These are phyloP conservation scores for Tetrapisispora namnaoensis DNA, from an alignment of 805 yeast species.

Conservation along the genomic window DNA sequence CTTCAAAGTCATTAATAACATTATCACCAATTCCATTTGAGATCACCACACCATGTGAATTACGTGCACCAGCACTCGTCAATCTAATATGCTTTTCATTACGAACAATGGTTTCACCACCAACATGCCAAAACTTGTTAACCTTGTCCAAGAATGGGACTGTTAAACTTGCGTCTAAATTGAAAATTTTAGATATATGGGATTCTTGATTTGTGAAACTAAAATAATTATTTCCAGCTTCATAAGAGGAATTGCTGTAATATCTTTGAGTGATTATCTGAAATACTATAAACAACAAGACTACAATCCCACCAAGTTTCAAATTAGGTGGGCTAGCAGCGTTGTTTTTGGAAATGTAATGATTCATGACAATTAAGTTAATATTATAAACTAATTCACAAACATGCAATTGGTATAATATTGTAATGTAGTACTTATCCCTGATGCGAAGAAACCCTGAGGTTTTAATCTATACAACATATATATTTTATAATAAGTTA, in stretches of 20 bases:
- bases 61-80: constrained; percentile 9
- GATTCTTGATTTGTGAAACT: background rate
- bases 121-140: constrained; percentile 23
- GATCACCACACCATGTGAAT: constrained; percentile 17
- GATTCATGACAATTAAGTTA: background rate
- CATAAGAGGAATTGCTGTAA: background rate
- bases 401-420: background rate
- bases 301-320: constrained; percentile 1
- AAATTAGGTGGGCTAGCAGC: background rate
- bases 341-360: background rate
- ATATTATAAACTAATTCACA: background rate
- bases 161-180: constrained; percentile 21
- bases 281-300: constrained; percentile 1
- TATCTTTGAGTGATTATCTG: constrained; percentile 3
- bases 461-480: too few species aligned
- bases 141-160: constrained; percentile 23
- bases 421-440: too few species aligned
- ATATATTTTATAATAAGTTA: too few species aligned
- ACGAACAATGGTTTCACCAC: constrained; percentile 22
- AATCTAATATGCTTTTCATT: constrained; percentile 17
- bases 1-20: constrained; percentile 25
- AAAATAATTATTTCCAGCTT: background rate
- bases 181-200: constrained; percentile 6
- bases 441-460: too few species aligned
- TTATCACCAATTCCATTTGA: constrained; percentile 29